Evolutionary conservation across 495 filamentous ascomycete species (phyloP), one percentile per base, ranked within the genome.

Genomic region (Penicillium lividum): DNA sequence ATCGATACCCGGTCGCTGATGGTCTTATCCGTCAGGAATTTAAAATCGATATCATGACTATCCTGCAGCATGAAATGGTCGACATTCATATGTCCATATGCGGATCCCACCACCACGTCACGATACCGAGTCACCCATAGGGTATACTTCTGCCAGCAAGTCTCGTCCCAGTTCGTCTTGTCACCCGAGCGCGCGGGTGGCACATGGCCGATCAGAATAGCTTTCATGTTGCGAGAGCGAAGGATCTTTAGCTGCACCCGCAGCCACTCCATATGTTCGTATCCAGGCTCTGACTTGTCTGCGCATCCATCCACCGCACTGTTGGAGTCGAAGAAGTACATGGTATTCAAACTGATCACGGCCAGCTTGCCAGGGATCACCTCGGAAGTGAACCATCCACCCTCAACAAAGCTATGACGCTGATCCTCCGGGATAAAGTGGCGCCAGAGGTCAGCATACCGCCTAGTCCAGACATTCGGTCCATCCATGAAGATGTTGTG

Each of bases 21-120:
- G 6, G 60, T 25, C 29, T 62, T 46, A 18, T 52, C 54, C 25
- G 42, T 43, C 15, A 59, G 38, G 1, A 50, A 56, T 7, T 63
- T 64, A 28, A 82, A 77, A 44, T 91, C 76, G 45, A 98, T 79
- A 13, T 96, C 82, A 10, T 89, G 75, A 57, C 83, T 89, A 74
- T 97, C 94, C 65, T 97, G 93, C 8, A 99, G 73, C 65, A 98
- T 83, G 74, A 98, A 99, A 68, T 99, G 94, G 66, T 99, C 94
- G 59, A 97, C 88, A 67, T 99, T 99, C 93, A 99, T 98, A 68
- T 99, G 94, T 2, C 93, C 94, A 62, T 89, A 99, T 15, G 94
- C 55, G 15, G 85, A 84, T 7, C 83, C 83, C 36, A 92, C 82
- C 10, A 99, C 77, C 10, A 99, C 86, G 71, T 99, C 94, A 36